A percentile compares a stretch with the other conserved stretches of the same genome.
Evolutionary conservation across 805 yeast species (phyloP).

Genomic region (Yamadazyma sp.): DNA sequence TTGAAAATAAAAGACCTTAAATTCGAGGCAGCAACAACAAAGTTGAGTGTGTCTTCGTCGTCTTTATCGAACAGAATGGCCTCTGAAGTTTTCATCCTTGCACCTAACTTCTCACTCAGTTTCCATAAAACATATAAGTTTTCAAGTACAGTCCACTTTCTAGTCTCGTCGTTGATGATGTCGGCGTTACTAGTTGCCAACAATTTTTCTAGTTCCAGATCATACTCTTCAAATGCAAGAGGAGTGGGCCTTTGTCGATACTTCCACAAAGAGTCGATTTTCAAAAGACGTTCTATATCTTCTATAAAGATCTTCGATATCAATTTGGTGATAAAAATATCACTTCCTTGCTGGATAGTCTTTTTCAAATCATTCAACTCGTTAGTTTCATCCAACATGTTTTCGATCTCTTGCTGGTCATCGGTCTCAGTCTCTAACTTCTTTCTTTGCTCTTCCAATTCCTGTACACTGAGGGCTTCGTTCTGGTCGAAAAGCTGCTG

Average conservation of each 20-base stretch:
- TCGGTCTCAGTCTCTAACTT: slow-evolving; percentile 49
- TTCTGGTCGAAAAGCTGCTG: slow-evolving; percentile 70
- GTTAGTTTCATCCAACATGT: slow-evolving; percentile 63
- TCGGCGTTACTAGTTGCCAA: neutral
- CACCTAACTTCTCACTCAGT: slow-evolving; percentile 50
- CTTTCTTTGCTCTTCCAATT: slow-evolving; percentile 22
- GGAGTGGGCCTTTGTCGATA: slow-evolving; percentile 69
- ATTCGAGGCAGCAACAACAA: slow-evolving; percentile 85
- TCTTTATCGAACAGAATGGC: slow-evolving; percentile 83
- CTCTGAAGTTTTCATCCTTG: slow-evolving; percentile 42
- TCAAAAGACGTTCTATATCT: slow-evolving; percentile 76
- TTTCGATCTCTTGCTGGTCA: slow-evolving; percentile 62
- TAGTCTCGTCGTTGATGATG: slow-evolving; percentile 36
- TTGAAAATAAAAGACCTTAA: slow-evolving; percentile 68
- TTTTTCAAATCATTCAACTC: slow-evolving; percentile 49
- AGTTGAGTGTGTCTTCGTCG: slow-evolving; percentile 85
- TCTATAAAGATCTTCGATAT: slow-evolving; percentile 59
- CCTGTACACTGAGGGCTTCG: slow-evolving; percentile 20
- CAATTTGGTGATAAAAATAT: slow-evolving; percentile 39
- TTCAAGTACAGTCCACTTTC: slow-evolving; percentile 61
- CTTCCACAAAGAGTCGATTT: slow-evolving; percentile 77
- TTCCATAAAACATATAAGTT: slow-evolving; percentile 58
- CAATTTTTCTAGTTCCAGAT: slow-evolving; percentile 8
- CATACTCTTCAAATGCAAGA: slow-evolving; percentile 35
- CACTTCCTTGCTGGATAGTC: slow-evolving; percentile 10